Conservation (phyloP, 1,139 yeast genomes). For the Yamadazyma blattariae region DNA sequence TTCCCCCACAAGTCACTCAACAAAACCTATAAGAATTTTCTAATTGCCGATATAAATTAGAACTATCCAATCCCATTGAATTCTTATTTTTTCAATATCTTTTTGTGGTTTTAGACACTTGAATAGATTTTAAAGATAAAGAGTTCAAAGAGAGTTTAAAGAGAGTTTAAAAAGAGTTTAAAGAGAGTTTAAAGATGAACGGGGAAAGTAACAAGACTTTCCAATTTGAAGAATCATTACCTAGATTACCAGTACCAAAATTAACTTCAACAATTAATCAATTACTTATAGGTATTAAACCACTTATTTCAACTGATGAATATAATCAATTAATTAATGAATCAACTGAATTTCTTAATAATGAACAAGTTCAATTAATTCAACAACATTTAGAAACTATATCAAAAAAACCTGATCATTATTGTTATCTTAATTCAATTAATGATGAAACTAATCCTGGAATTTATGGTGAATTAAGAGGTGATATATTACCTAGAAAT, state of each 20-base stretch:
- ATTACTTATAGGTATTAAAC: constrained; percentile 47
- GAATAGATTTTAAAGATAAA: no score
- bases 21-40: no score
- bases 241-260: constrained; percentile 55
- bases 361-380: constrained; percentile 40
- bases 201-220: no score
- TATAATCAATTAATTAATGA: constrained; percentile 36
- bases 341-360: constrained; percentile 42
- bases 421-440: constrained; percentile 59
- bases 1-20: no score
- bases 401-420: constrained; percentile 31
- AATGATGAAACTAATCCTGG: constrained; percentile 61
- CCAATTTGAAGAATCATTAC: constrained; percentile 27
- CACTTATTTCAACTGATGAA: constrained; percentile 45
- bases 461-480: constrained; percentile 61
- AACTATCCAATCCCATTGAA: no score
- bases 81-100: no score
- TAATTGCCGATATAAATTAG: no score
- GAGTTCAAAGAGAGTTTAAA: no score
- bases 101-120: no score
- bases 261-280: constrained; percentile 44
- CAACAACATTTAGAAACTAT: constrained; percentile 53
- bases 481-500: constrained; percentile 70
- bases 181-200: no score
- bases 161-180: no score